Conservation (phyloP, 2,329 filamentous ascomycete genomes). For the Fusarium miscanthi region DNA sequence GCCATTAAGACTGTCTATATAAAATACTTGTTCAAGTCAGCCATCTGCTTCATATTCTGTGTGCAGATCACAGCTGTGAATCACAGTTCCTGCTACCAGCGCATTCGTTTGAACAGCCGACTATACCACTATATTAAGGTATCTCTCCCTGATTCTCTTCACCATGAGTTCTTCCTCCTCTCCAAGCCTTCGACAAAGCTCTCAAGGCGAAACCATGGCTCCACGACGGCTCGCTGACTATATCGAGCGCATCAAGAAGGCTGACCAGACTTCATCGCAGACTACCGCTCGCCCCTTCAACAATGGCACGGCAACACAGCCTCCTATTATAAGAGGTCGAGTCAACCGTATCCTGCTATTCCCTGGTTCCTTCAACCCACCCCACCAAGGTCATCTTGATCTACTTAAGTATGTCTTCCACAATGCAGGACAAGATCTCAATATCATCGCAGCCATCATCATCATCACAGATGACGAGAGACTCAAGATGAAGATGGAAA, state of each 20-base stretch:
- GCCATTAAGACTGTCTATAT: no score
- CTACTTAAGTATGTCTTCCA: slow-evolving; percentile 47
- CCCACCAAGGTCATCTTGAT: slow-evolving; percentile 50
- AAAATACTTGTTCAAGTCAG: not conserved
- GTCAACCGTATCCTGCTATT: slow-evolving; percentile 50
- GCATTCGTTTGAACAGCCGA: not conserved
- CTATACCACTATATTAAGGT: not conserved
- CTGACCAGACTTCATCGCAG: not conserved
- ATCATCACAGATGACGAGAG: slow-evolving; percentile 42
- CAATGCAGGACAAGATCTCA: slow-evolving; percentile 44
- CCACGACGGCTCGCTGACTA: slow-evolving; percentile 24
- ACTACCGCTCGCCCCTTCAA: slow-evolving; percentile 30
- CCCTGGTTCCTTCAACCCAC: slow-evolving; percentile 54
- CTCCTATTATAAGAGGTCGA: slow-evolving; percentile 16
- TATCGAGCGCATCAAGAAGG: slow-evolving; percentile 21
- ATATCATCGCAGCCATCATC: slow-evolving; percentile 49
- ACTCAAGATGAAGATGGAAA: slow-evolving; percentile 39
- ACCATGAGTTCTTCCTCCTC: not conserved
- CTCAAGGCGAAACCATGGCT: slow-evolving; percentile 4
- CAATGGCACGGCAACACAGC: not conserved
- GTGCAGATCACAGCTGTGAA: not conserved
- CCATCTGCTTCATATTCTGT: not conserved
- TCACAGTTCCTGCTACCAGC: not conserved
- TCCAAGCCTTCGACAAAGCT: not conserved
- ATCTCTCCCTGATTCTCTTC: not conserved